Evolutionary conservation across 768 basidiomycete species (phyloP).

Genomic region (Rhodotorula babjevae): DNA sequence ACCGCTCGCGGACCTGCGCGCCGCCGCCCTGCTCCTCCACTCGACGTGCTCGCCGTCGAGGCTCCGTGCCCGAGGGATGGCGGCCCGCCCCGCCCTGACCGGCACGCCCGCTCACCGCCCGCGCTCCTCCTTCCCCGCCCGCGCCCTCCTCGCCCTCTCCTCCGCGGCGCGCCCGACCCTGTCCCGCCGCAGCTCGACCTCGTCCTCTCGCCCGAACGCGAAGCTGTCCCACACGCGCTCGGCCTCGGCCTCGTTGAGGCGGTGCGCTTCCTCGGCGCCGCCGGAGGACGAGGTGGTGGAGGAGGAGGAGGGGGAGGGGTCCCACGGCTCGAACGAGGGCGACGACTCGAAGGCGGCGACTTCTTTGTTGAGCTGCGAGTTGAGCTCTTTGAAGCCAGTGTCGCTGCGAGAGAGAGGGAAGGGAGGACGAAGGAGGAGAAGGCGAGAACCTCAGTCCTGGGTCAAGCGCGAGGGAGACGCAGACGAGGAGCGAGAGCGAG

Average conservation of each 20-base stretch:
- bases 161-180: conserved; percentile 31
- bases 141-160: conserved; percentile 9
- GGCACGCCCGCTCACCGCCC: no score
- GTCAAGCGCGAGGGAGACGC: no score
- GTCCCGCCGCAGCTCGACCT: conserved; percentile 30
- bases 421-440: no score
- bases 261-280: neutral
- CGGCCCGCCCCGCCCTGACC: no score
- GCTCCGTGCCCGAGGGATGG: no score
- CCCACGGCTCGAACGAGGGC: conserved; percentile 29
- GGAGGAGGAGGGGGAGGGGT: neutral
- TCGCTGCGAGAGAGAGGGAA: conserved; percentile 7
- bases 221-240: conserved; percentile 23
- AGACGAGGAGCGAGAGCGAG: no score
- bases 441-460: no score
- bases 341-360: conserved; percentile 32
- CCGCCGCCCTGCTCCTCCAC: no score
- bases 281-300: neutral
- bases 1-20: no score
- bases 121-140: neutral
- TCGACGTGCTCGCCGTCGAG: no score
- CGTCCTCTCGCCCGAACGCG: conserved; percentile 27
- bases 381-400: conserved; percentile 37
- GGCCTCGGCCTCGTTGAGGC: conserved; percentile 14
- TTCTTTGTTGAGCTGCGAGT: conserved; percentile 39